phyloP scores from a whole-genome alignment of 352 stramenopile species.

The Elongisporangium anandrum region DNA sequence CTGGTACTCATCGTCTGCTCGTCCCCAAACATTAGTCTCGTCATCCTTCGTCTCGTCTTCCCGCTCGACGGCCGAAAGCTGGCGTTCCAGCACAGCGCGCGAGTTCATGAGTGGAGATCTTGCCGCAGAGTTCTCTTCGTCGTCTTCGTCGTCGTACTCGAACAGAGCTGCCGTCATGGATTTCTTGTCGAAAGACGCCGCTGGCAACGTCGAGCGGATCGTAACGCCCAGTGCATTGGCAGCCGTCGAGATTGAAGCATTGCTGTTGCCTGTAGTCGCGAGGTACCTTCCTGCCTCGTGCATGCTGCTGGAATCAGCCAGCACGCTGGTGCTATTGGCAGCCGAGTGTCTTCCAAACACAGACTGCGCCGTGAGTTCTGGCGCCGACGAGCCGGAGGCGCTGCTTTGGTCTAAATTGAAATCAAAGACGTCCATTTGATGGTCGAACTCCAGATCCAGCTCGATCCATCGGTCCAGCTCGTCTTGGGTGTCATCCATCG shows the following conservation, averaged over 20 bases:
- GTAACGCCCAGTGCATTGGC: not conserved
- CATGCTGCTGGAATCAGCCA: not conserved
- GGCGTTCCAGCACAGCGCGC: not conserved
- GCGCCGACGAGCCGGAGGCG: not conserved
- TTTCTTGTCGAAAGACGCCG: conserved; percentile 30
- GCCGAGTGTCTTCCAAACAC: not conserved
- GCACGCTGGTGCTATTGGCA: not conserved
- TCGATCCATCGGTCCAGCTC: conserved; percentile 64
- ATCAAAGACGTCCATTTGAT: conserved; percentile 56
- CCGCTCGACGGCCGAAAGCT: conserved; percentile 7
- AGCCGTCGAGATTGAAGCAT: not conserved
- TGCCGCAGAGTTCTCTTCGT: conserved; percentile 10
- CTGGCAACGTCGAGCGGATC: conserved; percentile 2
- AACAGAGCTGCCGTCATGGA: conserved; percentile 47
- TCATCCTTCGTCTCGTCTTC: conserved; percentile 51
- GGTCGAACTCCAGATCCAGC: conserved; percentile 48
- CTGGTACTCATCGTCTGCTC: conserved; percentile 67
- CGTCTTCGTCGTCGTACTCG: conserved; percentile 40
- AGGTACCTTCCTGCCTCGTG: not conserved
- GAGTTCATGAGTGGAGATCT: conserved; percentile 2
- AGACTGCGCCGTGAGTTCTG: not conserved
- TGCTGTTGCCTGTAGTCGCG: not conserved
- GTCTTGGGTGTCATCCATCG: conserved; percentile 28
- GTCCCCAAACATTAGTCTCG: conserved; percentile 60
- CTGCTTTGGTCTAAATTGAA: conserved; percentile 17